Evolutionary conservation across 495 filamentous ascomycete genomes (phyloP), one percentile per base, ranked within the genome.

Genomic region (Aspergillus ellipticus): DNA sequence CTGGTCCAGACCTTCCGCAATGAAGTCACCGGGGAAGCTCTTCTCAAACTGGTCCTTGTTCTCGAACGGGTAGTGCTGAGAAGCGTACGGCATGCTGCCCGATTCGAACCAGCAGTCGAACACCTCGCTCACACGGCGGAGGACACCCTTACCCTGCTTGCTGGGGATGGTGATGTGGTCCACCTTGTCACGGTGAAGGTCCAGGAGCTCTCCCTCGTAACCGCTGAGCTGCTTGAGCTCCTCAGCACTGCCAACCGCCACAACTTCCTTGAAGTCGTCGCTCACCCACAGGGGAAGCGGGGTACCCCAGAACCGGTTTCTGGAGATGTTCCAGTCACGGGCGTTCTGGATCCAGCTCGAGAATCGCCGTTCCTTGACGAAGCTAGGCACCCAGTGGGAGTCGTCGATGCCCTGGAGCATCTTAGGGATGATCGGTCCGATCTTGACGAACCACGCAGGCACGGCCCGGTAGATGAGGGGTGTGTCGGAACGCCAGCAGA

Each of bases 51-150:
- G 75, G 8, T 95, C 89, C 61, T 85, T 80, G 65, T 94, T 94
- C 70, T 96, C 90, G 66, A 98, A 98, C 3, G 94, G 94, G 70
- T 96, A 97, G 68, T 98, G 94, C 50, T 85, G 81, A 56, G 87
- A 90, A 26, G 91, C 90, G 62, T 97, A 98, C 2, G 94, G 94
- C 94, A 98, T 98, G 68, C 89, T 92, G 15, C 92, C 92, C 20
- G 90, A 95, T 63, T 89, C 86, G 58, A 89, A 95, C 94, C 94
- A 97, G 68, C 94, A 98, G 74, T 98, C 94, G 64, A 98, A 97
- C 10, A 98, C 92, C 72, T 97, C 94, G 39, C 87, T 83, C 8
- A 94, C 82, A 53, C 94, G 85, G 54, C 84, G 85, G 48, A 98
- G 78, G 22, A 77, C 79, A 39, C 94, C 94, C 65, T 94, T 96